phyloP scores from a whole-genome alignment of 805 yeast species.

The Zygoascus ofunaensis region DNA sequence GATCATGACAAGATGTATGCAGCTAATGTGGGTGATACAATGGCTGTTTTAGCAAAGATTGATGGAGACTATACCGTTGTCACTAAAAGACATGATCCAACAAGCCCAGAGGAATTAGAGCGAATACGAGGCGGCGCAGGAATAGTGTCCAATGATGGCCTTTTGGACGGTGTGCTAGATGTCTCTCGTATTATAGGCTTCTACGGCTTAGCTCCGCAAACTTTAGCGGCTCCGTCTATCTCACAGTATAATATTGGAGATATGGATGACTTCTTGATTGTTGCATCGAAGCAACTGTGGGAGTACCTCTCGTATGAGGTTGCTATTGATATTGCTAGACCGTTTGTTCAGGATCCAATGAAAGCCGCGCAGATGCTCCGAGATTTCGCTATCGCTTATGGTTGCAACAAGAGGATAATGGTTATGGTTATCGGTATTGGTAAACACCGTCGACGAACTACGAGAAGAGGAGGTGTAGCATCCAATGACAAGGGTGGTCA shows the following conservation, averaged over 20 bases:
- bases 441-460: slow-evolving; percentile 12
- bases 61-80: slow-evolving; percentile 74
- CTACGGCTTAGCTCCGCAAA: slow-evolving; percentile 74
- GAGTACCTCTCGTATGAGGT: slow-evolving; percentile 70
- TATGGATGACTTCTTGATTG: slow-evolving; percentile 73
- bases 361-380: slow-evolving; percentile 86
- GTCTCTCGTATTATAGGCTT: slow-evolving; percentile 92
- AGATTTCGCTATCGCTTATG: slow-evolving; percentile 91
- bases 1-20: slow-evolving; percentile 61
- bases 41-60: slow-evolving; percentile 65
- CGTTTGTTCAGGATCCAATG: slow-evolving; percentile 62
- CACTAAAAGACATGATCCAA: slow-evolving; percentile 77
- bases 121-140: slow-evolving; percentile 90
- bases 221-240: slow-evolving; percentile 81
- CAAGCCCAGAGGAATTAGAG: slow-evolving; percentile 52
- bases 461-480: slow-evolving; percentile 5
- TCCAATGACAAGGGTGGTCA: slow-evolving; percentile 4
- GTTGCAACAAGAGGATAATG: slow-evolving; percentile 68
- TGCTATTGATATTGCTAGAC: slow-evolving; percentile 84
- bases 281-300: slow-evolving; percentile 83
- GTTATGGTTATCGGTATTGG: slow-evolving; percentile 68
- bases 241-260: slow-evolving; percentile 49
- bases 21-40: slow-evolving; percentile 87
- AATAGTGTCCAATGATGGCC: slow-evolving; percentile 73
- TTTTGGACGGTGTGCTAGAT: slow-evolving; percentile 70